Base-by-base conservation (phyloP, 441 rosid genomes). In the Euphorbia celastroides region DNA sequence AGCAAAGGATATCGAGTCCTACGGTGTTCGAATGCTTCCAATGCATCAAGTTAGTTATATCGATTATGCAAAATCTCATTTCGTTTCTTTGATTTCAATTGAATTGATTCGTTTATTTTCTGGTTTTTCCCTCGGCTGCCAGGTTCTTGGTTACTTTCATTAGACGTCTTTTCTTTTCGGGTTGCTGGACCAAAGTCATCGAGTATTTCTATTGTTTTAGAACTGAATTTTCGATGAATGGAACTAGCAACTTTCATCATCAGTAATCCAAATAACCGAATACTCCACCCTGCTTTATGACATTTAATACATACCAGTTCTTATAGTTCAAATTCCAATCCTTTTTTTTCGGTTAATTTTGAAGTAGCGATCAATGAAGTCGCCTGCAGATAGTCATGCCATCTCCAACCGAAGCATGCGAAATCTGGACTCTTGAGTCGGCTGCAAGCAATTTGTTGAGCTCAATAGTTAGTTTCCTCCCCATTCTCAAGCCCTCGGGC, bases 121-220 rank as follows among this genome's bases (percentile, higher is more conserved):
- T 46, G 17, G 7, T 14, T 8, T 14, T 17, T 50, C 50, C 22
- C 99, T 67, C 13, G 99, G 97, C 52, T 98, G 97, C 72, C 96
- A 88, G 63, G 93, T 94, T 75, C 88, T 92, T 71, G 98, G 99
- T 73, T 87, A 82, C 77, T 94, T 94, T 62, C 86, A 84, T 73
- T 94, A 86, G 83, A 74, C n/a, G 19, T 57, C 22, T 38, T 13
- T 23, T 5, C 36, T 23, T n/a, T n/a, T n/a, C n/a, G n/a, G n/a
- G n/a, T 30, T 32, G 14, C 36, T 32, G 32, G 32, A 16, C 19
- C 28, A 30, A 64, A 41, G 0, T 10, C 34, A 7, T 46, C 11
- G 25, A 60, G 19, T 20, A 12, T 30, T 36, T 9, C 48, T 1
- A 34, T 26, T 55, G 51, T 16, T 66, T 23, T 5, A 38, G 26